phyloP scores from a whole-genome alignment of 139 green algal genomes.

The Coelastrella sp. region DNA sequence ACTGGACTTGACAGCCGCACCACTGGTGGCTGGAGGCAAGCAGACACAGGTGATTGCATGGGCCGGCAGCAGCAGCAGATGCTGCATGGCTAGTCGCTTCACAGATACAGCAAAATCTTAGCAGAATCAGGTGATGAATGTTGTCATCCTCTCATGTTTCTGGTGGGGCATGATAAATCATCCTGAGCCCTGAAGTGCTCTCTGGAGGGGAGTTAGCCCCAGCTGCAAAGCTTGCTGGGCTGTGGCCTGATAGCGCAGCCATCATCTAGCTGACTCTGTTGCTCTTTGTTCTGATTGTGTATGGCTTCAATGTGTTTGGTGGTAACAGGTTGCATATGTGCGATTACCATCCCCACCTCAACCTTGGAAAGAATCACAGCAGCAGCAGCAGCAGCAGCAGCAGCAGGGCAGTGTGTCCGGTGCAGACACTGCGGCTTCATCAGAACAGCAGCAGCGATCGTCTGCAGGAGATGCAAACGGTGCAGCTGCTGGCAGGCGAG shows the following conservation, averaged over 20 bases:
- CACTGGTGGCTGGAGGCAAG: background rate
- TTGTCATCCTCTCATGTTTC: too few relatives aligned
- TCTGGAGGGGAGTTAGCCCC: too few relatives aligned
- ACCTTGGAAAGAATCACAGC: background rate
- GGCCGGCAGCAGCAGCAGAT: background rate
- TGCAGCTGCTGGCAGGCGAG: background rate
- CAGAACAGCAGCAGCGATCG: background rate
- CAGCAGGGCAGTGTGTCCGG: background rate
- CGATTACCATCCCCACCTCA: constrained; percentile 6
- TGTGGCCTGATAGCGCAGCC: too few relatives aligned
- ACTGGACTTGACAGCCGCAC: constrained; percentile 4
- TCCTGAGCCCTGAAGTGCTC: too few relatives aligned
- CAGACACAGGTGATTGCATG: background rate
- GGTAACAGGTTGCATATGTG: constrained; percentile 32
- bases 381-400: background rate
- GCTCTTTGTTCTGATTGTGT: too few relatives aligned
- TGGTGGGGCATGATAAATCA: too few relatives aligned
- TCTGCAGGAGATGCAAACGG: background rate
- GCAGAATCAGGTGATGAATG: too few relatives aligned
- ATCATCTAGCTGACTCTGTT: too few relatives aligned
- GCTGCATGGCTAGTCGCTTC: too few relatives aligned
- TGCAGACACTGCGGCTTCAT: background rate
- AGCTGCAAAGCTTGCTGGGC: too few relatives aligned
- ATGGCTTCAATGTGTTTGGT: too few relatives aligned
- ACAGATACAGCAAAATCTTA: too few relatives aligned